Conservation (phyloP, 352 stramenopile genomes). For the Phytophthora syringae region DNA sequence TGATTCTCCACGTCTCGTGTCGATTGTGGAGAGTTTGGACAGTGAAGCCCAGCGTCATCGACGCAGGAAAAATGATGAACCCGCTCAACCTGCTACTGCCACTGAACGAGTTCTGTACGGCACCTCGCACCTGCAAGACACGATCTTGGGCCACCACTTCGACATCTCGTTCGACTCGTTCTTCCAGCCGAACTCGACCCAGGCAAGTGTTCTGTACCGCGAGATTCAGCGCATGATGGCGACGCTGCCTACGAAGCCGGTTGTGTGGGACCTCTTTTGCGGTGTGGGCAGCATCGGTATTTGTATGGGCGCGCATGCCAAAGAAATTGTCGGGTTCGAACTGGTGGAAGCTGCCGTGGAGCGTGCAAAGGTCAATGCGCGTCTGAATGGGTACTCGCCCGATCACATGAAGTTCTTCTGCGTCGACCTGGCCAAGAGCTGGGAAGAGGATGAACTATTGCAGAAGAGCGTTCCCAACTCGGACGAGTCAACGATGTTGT, state of each 20-base stretch:
- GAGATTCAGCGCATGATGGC: slow-evolving; percentile 54
- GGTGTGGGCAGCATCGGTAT: slow-evolving; percentile 84
- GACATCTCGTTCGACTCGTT: slow-evolving; percentile 78
- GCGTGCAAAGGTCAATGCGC: slow-evolving; percentile 58
- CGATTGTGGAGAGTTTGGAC: slow-evolving; percentile 69
- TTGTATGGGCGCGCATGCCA: slow-evolving; percentile 56
- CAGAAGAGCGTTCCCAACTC: slow-evolving; percentile 30
- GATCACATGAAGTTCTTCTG: slow-evolving; percentile 70
- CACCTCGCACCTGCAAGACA: slow-evolving; percentile 54
- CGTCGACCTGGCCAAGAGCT: slow-evolving; percentile 64
- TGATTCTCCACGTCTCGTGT: slow-evolving; percentile 45
- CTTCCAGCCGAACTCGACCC: slow-evolving; percentile 78
- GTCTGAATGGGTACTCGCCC: slow-evolving; percentile 60
- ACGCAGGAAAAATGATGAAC: not conserved
- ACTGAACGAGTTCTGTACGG: slow-evolving; percentile 52
- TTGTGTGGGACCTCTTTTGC: slow-evolving; percentile 85
- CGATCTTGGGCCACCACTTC: slow-evolving; percentile 66
- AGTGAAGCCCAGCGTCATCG: slow-evolving; percentile 62
- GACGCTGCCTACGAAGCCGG: slow-evolving; percentile 37
- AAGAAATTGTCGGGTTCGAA: slow-evolving; percentile 73
- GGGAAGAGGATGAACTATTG: slow-evolving; percentile 46
- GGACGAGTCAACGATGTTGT: slow-evolving; percentile 1
- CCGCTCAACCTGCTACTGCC: not conserved
- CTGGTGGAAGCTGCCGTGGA: slow-evolving; percentile 65
- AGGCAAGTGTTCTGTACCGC: slow-evolving; percentile 63